Conservation (phyloP, 805 yeast genomes). For the Zygosaccharomyces pseudorouxii region DNA sequence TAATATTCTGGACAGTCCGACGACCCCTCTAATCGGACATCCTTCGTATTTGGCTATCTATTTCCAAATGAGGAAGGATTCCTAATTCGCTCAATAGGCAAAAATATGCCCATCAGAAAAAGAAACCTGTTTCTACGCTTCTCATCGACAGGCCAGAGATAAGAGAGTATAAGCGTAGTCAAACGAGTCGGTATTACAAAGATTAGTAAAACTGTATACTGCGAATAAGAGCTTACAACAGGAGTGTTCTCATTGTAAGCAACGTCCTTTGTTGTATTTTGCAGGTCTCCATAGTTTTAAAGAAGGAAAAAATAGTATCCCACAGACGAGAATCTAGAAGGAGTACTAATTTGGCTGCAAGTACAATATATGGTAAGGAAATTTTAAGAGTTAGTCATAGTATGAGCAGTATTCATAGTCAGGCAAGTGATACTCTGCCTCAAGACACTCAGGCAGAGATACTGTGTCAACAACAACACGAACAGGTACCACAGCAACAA, state of each 20-base stretch:
- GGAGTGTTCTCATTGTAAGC: no score
- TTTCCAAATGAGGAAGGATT: not conserved
- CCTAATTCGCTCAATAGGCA: constrained; percentile 5
- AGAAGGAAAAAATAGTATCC: not conserved
- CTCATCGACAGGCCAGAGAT: no score
- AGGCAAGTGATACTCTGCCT: constrained; percentile 17
- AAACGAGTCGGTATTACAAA: no score
- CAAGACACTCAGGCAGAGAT: not conserved
- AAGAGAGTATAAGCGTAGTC: no score
- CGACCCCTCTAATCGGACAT: not conserved
- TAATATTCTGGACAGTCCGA: not conserved
- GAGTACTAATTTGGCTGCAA: not conserved
- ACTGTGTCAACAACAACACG: constrained; percentile 1
- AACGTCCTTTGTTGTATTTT: not conserved
- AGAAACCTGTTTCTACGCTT: not conserved
- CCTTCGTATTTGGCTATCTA: not conserved
- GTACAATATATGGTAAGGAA: not conserved
- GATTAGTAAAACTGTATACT: no score
- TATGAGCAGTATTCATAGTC: constrained; percentile 28
- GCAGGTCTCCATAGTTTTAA: not conserved
- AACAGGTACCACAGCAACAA: constrained; percentile 8
- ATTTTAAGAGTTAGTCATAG: not conserved
- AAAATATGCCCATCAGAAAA: not conserved
- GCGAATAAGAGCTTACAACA: no score
- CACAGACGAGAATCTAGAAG: not conserved